Percentiles rank a stretch among this genome's conserved stretches.
phyloP scores from a whole-genome alignment of 257 asterid species.

The Nicotiana obtusifolia region DNA sequence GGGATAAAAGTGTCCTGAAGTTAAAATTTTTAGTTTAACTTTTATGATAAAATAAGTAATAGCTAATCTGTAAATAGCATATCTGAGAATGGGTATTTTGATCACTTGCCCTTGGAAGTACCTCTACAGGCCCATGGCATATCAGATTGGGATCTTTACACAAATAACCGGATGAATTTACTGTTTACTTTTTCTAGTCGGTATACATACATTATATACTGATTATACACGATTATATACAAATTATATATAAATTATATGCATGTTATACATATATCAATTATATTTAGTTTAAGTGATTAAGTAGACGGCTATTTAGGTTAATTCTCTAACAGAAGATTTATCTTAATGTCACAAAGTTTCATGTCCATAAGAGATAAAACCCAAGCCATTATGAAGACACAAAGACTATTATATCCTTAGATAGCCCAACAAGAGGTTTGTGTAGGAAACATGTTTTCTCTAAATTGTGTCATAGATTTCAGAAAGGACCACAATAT shows the following conservation, averaged over 20 bases:
- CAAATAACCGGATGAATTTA: no score
- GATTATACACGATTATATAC: no score
- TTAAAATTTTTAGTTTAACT: no score
- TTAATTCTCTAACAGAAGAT: no score
- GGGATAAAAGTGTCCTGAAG: no score
- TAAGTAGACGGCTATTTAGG: fast-evolving
- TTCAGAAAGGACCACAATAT: neutral
- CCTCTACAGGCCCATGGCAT: neutral
- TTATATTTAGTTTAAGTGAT: no score
- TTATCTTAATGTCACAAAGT: neutral
- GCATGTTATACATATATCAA: no score
- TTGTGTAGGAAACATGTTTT: neutral
- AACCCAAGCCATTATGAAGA: neutral
- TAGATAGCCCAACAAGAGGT: neutral
- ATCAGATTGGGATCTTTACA: neutral
- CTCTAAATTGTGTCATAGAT: neutral
- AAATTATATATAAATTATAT: no score
- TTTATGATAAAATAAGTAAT: no score
- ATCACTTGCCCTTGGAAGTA: neutral
- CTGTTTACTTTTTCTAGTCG: no score
- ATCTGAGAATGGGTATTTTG: fast-evolving
- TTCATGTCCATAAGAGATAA: neutral
- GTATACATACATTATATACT: no score
- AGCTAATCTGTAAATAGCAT: no score
- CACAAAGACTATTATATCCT: neutral